Base-by-base conservation (phyloP, 352 stramenopile species). In the Phytophthora ramorum region DNA sequence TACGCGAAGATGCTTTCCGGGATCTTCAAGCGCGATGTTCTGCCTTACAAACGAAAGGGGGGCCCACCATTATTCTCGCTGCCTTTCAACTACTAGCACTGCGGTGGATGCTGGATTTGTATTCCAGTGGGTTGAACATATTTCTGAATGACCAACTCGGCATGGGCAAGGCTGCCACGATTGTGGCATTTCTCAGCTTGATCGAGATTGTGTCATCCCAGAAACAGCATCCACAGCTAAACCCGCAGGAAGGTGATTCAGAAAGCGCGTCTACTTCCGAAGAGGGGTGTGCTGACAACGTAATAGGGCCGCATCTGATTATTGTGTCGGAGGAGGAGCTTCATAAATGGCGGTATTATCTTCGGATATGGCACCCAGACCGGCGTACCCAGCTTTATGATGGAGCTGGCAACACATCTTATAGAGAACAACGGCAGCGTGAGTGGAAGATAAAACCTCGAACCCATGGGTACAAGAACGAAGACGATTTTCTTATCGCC, bases 71-170 rank as follows among this genome's bases (percentile, higher is more conserved):
- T 16, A 69, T 89, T 57, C 69, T 96, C 26, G 81, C 84, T 16
- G 70, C 83, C 4, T 95, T 96, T 62, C 89, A 96, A 58, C 53
- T 93, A 22, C 46, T 88, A 22, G 87, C 89, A 5, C 64, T 96
- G 16, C 79, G 81, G 17, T 96, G 89, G 83, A 93, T 96, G 82
- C 46, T 92, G 16, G 78, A 90, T 37, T 73, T 96, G 48, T 90
- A 83, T 38, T 77, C 78, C 8, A 77, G 66, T 20, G 80, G 77
- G 0, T 71, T 85, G 17, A 93, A 95, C 60, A 72, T 92, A 30
- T 71, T 97, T 51, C 47, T 97, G 34, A 95, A 95, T 60, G 89
- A 97, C 43, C 87, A 97, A 38, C 62, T 95, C 8, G 89, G 89
- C 17, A 94, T 95, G 77, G 89, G 87, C n/a, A 95, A 96, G 55